These are phyloP conservation scores for Haematococcus sp. DNA, from an alignment of 139 green algal genomes.

Conservation along the genomic window DNA sequence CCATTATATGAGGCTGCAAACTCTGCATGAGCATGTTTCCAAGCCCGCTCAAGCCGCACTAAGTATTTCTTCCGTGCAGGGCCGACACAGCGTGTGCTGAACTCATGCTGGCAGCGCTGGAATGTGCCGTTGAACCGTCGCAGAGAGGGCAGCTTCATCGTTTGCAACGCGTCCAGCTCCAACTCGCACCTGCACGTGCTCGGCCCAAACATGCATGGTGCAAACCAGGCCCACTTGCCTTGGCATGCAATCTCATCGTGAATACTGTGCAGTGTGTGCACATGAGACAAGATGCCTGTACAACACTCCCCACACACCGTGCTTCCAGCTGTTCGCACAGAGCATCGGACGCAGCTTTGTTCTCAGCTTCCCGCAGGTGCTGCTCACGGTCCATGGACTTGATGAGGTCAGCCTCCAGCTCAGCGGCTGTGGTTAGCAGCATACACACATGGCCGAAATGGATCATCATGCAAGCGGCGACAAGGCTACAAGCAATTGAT, in stretches of 20 bases:
- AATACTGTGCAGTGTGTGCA: constrained; percentile 6
- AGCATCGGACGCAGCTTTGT: constrained; percentile 36
- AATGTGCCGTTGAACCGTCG: constrained; percentile 60
- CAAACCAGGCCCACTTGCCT: no score
- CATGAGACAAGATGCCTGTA: not conserved
- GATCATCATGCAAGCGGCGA: no score
- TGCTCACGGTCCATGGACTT: constrained; percentile 4
- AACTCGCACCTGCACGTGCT: constrained; percentile 31
- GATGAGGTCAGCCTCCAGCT: constrained; percentile 32
- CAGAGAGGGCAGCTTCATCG: constrained; percentile 55
- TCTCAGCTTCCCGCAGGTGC: constrained; percentile 18
- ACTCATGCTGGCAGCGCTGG: constrained; percentile 29
- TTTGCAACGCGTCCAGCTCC: constrained; percentile 35
- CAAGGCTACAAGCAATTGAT: no score
- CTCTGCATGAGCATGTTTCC: not conserved
- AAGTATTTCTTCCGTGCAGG: not conserved
- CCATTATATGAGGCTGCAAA: not conserved
- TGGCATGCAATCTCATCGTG: no score
- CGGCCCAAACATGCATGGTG: not conserved
- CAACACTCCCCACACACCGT: not conserved
- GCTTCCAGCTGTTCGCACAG: constrained; percentile 36
- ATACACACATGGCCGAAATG: no score
- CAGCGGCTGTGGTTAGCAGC: constrained; percentile 30
- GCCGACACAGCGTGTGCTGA: not conserved
- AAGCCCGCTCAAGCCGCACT: not conserved